Conservation (phyloP, 805 yeast species). For the Monosporozyma solicola region DNA sequence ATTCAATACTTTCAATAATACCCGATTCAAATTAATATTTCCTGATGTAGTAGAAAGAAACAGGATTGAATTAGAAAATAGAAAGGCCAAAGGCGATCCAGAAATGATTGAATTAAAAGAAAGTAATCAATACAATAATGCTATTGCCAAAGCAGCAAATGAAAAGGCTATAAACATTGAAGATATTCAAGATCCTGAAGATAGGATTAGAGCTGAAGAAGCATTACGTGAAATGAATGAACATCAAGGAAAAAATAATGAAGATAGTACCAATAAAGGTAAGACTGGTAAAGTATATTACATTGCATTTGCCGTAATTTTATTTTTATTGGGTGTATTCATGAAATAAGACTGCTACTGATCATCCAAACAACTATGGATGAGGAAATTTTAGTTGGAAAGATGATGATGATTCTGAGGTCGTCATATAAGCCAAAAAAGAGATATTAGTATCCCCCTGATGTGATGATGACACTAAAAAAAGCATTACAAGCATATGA, state of each 20-base stretch:
- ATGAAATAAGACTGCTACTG: conserved; percentile 17
- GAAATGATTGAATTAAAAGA: conserved; percentile 4
- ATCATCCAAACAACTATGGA: neutral
- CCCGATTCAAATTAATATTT: conserved; percentile 52
- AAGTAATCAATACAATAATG: conserved; percentile 10
- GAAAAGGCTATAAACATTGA: conserved; percentile 30
- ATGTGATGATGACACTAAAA: neutral
- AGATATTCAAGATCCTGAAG: conserved; percentile 55
- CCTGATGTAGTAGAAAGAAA: conserved; percentile 48
- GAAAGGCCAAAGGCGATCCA: conserved; percentile 8
- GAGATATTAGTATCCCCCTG: neutral
- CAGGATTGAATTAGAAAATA: conserved; percentile 18
- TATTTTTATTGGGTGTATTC: conserved; percentile 25
- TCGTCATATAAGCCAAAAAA: neutral
- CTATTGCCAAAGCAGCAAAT: conserved; percentile 24
- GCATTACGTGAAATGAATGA: conserved; percentile 13
- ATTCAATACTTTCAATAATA: conserved; percentile 51
- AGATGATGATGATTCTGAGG: neutral
- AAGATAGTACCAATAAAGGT: conserved; percentile 5
- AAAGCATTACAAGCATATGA: neutral
- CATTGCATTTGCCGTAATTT: conserved; percentile 30
- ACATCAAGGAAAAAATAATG: conserved; percentile 1
- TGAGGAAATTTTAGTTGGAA: neutral
- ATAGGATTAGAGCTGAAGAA: conserved; percentile 46
- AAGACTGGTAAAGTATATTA: conserved; percentile 14